phyloP scores from a whole-genome alignment of 306 rosid species.

The Rubus parviflorus region DNA sequence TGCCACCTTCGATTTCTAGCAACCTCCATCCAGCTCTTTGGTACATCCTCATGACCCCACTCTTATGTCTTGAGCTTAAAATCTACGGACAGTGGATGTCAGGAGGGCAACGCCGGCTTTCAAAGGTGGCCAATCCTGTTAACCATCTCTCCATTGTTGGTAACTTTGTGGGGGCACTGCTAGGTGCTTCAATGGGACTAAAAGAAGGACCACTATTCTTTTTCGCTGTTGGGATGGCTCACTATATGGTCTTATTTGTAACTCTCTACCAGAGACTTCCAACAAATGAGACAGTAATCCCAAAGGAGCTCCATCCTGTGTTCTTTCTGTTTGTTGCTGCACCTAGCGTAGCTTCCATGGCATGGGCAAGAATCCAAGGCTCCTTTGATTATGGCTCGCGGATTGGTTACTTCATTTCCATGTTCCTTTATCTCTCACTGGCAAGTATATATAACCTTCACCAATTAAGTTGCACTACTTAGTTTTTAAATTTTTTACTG shows the following conservation, averaged over 20 bases:
- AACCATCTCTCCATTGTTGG: constrained; percentile 83
- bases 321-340: constrained; percentile 92
- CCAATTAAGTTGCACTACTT: neutral
- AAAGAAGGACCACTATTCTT: constrained; percentile 89
- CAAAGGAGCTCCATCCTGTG: constrained; percentile 91
- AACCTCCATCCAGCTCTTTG: constrained; percentile 53
- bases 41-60: constrained; percentile 83
- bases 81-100: constrained; percentile 99
- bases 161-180: constrained; percentile 84
- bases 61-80: constrained; percentile 76
- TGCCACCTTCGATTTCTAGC: constrained; percentile 62
- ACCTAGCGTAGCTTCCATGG: constrained; percentile 95
- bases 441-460: constrained; percentile 39
- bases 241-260: constrained; percentile 75
- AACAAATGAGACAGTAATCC: constrained; percentile 72
- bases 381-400: constrained; percentile 71
- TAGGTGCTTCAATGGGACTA: constrained; percentile 87
- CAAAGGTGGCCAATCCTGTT: constrained; percentile 85
- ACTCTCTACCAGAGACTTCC: constrained; percentile 93
- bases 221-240: constrained; percentile 84
- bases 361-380: constrained; percentile 87
- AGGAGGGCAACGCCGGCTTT: constrained; percentile 82
- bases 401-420: constrained; percentile 70
- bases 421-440: constrained; percentile 87
- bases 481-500: no score